Conservation (phyloP, 2,329 filamentous ascomycete genomes). For the Phaeosphaeria sp. region DNA sequence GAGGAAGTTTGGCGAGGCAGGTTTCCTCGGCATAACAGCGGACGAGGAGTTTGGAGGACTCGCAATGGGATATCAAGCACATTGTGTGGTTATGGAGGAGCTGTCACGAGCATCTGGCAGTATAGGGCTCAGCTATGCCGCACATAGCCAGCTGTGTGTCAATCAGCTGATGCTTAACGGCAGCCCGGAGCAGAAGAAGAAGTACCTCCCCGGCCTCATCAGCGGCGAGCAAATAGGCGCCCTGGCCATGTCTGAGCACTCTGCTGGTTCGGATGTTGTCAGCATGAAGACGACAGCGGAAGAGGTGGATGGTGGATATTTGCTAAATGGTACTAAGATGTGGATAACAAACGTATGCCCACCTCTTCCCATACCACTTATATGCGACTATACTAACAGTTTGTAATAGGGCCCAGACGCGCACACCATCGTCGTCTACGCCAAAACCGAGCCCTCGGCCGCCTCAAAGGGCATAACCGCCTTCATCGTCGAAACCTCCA, state of each 20-base stretch:
- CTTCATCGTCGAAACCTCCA: conserved; percentile 79
- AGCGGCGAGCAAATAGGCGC: conserved; percentile 83
- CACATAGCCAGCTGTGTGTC: conserved; percentile 94
- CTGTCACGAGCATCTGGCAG: conserved; percentile 84
- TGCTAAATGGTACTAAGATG: conserved; percentile 94
- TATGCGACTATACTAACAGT: neutral
- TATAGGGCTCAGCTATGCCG: conserved; percentile 90
- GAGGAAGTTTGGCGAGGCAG: conserved; percentile 90
- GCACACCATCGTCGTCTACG: conserved; percentile 93
- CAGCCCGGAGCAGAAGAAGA: conserved; percentile 75
- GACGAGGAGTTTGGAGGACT: conserved; percentile 91
- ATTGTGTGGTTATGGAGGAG: conserved; percentile 95
- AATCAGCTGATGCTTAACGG: conserved; percentile 96
- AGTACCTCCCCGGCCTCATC: conserved; percentile 81
- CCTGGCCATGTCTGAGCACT: conserved; percentile 93
- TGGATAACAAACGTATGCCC: conserved; percentile 91
- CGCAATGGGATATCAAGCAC: conserved; percentile 93
- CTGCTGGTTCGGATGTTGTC: conserved; percentile 90
- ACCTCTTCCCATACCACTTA: too few relatives aligned
- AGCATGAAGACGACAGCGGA: conserved; percentile 90
- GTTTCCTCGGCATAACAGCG: conserved; percentile 89
- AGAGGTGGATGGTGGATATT: conserved; percentile 81
- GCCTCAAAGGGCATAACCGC: conserved; percentile 93
- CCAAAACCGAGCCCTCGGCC: conserved; percentile 83
- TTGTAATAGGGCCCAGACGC: conserved; percentile 79